Evolutionary conservation across 2,329 filamentous ascomycete genomes (phyloP).

Genomic region (Torrubiellomyces zombiae): DNA sequence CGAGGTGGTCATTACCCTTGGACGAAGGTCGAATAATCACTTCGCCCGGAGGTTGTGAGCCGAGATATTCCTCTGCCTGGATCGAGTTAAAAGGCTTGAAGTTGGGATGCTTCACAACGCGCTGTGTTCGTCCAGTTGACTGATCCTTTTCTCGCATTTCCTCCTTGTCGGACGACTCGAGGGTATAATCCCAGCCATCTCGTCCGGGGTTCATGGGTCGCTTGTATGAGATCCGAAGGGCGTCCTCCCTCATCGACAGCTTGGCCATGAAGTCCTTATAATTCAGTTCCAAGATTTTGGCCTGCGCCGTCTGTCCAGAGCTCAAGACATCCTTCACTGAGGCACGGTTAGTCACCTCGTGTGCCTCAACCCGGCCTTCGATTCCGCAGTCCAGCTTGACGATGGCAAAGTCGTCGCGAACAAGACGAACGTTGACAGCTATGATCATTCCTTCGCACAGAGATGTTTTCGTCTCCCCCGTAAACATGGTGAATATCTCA

Average conservation of each 20-base stretch:
- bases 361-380: slow-evolving; percentile 70
- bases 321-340: slow-evolving; percentile 60
- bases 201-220: slow-evolving; percentile 54
- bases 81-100: slow-evolving; percentile 86
- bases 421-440: slow-evolving; percentile 71
- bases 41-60: slow-evolving; percentile 71
- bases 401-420: slow-evolving; percentile 85
- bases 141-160: slow-evolving; percentile 75
- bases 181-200: slow-evolving; percentile 72
- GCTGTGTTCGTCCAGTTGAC: slow-evolving; percentile 67
- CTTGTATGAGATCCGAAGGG: slow-evolving; percentile 56
- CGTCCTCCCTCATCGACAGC: slow-evolving; percentile 69
- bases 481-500: slow-evolving; percentile 91
- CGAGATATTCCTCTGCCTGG: slow-evolving; percentile 86
- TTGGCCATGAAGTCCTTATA: slow-evolving; percentile 72
- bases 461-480: slow-evolving; percentile 75
- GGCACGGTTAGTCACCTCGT: slow-evolving; percentile 61
- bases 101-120: slow-evolving; percentile 94
- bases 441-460: slow-evolving; percentile 84
- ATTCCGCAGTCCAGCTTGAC: slow-evolving; percentile 88
- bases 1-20: slow-evolving; percentile 87
- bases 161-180: slow-evolving; percentile 70
- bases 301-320: slow-evolving; percentile 69
- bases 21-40: slow-evolving; percentile 91
- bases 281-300: slow-evolving; percentile 76